Percentiles rank a stretch among this genome's conserved stretches.
phyloP scores from a whole-genome alignment of 2,329 filamentous ascomycete species.

The Venturia nashicola region DNA sequence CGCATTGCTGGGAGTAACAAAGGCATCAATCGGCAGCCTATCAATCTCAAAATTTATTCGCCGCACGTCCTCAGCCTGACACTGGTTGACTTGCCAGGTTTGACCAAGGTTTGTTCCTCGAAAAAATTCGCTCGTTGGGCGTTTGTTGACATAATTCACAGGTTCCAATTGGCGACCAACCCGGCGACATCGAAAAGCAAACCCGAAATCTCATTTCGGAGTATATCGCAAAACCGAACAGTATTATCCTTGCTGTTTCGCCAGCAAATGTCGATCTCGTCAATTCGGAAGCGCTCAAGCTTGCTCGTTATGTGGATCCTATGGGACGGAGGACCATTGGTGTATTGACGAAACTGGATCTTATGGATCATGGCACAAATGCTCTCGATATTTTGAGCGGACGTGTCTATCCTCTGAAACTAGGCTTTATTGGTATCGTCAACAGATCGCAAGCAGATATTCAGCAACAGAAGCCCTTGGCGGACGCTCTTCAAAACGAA shows the following conservation, averaged over 20 bases:
- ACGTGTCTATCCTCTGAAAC: slow-evolving; percentile 88
- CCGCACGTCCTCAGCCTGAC: slow-evolving; percentile 94
- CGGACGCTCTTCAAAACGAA: slow-evolving; percentile 81
- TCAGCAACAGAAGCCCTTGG: slow-evolving; percentile 85
- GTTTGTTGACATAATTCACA: slow-evolving; percentile 25
- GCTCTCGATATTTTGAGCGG: slow-evolving; percentile 96
- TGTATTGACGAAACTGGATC: slow-evolving; percentile 88
- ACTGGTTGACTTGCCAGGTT: slow-evolving; percentile 83
- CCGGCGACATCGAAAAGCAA: slow-evolving; percentile 96
- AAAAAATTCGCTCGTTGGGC: not conserved
- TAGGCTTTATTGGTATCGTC: slow-evolving; percentile 96
- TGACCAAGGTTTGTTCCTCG: slow-evolving; percentile 66
- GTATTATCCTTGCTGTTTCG: slow-evolving; percentile 91
- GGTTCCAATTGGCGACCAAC: slow-evolving; percentile 96
- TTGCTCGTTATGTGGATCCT: slow-evolving; percentile 92
- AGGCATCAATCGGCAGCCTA: slow-evolving; percentile 92
- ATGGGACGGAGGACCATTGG: slow-evolving; percentile 91
- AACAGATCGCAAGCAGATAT: slow-evolving; percentile 98
- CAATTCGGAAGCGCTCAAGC: slow-evolving; percentile 93
- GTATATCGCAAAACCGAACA: slow-evolving; percentile 98
- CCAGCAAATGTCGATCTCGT: slow-evolving; percentile 97
- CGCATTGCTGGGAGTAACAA: slow-evolving; percentile 95
- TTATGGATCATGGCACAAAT: slow-evolving; percentile 99
- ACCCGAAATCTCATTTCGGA: slow-evolving; percentile 92
- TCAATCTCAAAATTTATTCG: slow-evolving; percentile 97